Percentiles rank a stretch among this genome's conserved stretches.
These are phyloP conservation scores for Mycena vitilis DNA, from an alignment of 768 basidiomycete species.

Conservation along the genomic window DNA sequence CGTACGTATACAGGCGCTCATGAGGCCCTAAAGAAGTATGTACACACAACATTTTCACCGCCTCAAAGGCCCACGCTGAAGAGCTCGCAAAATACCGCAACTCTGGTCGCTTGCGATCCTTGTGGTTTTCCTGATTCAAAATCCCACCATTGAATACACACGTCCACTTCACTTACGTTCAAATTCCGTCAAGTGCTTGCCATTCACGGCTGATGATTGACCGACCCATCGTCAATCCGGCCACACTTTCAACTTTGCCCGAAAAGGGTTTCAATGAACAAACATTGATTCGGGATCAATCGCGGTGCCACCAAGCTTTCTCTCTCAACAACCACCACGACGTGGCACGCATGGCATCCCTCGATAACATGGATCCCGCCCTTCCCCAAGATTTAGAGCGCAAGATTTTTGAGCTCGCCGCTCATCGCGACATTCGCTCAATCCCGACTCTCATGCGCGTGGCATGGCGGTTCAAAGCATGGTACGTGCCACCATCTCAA, in stretches of 20 bases:
- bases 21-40: conserved; percentile 6
- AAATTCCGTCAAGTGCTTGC: background rate
- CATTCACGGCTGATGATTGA: too few relatives aligned
- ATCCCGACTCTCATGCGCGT: conserved; percentile 18
- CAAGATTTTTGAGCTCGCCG: conserved; percentile 17
- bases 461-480: conserved; percentile 15
- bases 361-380: background rate
- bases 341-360: too few relatives aligned
- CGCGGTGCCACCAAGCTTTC: too few relatives aligned
- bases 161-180: background rate
- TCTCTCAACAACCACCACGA: too few relatives aligned
- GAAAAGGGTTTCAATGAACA: too few relatives aligned
- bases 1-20: background rate
- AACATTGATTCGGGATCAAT: background rate
- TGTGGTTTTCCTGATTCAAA: too few relatives aligned
- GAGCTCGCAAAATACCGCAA: too few relatives aligned
- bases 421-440: background rate
- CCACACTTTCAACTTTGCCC: too few relatives aligned
- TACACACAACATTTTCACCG: background rate
- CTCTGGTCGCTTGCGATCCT: too few relatives aligned
- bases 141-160: too few relatives aligned
- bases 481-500: background rate
- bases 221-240: too few relatives aligned
- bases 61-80: too few relatives aligned
- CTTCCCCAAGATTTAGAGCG: conserved; percentile 19